A percentile compares a stretch with the other conserved stretches of the same genome.
phyloP scores from a whole-genome alignment of 2,329 filamentous ascomycete genomes.

The Aspergillus chevalieri region DNA sequence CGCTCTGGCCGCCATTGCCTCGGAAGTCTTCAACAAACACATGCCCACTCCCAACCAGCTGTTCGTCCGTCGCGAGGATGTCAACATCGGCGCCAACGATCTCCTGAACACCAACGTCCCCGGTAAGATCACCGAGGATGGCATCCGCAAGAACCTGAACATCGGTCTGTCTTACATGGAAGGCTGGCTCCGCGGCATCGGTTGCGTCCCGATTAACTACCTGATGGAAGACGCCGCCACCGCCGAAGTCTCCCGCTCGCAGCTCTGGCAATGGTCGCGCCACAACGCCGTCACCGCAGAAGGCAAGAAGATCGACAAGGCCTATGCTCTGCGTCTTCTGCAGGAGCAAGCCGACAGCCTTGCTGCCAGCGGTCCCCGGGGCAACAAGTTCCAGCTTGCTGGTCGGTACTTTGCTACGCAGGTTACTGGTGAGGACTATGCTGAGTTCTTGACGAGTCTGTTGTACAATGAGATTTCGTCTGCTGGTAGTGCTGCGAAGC shows the following conservation, averaged over 20 bases:
- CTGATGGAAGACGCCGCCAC: slow-evolving; percentile 98
- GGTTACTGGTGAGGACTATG: slow-evolving; percentile 95
- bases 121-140: slow-evolving; percentile 83
- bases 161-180: slow-evolving; percentile 98
- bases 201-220: slow-evolving; percentile 96
- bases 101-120: slow-evolving; percentile 98
- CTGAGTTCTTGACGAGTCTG: slow-evolving; percentile 84
- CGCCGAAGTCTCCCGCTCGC: slow-evolving; percentile 86
- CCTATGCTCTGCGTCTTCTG: slow-evolving; percentile 77
- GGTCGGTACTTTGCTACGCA: slow-evolving; percentile 89
- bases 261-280: slow-evolving; percentile 94
- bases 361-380: slow-evolving; percentile 66
- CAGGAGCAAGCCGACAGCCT: slow-evolving; percentile 78
- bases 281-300: slow-evolving; percentile 70
- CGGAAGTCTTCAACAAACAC: slow-evolving; percentile 92
- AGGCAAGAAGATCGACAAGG: slow-evolving; percentile 89
- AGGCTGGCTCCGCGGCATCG: slow-evolving; percentile 89
- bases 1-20: slow-evolving; percentile 78
- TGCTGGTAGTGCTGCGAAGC: slow-evolving; percentile 62
- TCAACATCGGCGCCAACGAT: slow-evolving; percentile 77
- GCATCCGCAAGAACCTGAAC: slow-evolving; percentile 95
- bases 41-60: slow-evolving; percentile 99
- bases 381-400: slow-evolving; percentile 86
- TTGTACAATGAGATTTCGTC: slow-evolving; percentile 60
- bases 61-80: slow-evolving; percentile 83